These are phyloP conservation scores for Penicillium sp. DNA, from an alignment of 2,329 filamentous ascomycete genomes.

Conservation along the genomic window DNA sequence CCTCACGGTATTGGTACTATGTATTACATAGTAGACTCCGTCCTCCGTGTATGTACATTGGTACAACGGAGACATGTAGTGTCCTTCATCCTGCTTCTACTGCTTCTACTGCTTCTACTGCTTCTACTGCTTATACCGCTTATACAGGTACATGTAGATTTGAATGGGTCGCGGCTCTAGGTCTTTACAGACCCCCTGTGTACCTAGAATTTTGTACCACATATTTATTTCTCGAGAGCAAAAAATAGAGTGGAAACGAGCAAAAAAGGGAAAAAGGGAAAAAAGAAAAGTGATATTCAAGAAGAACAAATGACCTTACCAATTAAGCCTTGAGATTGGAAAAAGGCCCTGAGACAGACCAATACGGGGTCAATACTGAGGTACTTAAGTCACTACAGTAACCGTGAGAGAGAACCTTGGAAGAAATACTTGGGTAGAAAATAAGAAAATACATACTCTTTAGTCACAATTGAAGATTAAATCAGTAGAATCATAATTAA, in stretches of 20 bases:
- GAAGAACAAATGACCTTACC: background rate
- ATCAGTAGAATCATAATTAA: too few species aligned
- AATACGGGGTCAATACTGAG: background rate
- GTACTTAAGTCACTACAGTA: background rate
- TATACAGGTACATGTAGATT: too few species aligned
- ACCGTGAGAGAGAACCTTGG: too few species aligned
- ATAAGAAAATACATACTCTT: too few species aligned
- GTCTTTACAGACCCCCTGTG: background rate
- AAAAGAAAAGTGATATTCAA: background rate
- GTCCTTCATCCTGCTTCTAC: too few species aligned
- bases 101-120: too few species aligned
- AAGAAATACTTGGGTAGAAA: too few species aligned
- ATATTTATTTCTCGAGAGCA: background rate
- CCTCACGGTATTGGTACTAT: constrained; percentile 8
- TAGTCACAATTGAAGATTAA: too few species aligned
- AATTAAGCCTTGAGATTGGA: background rate
- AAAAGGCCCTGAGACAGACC: background rate
- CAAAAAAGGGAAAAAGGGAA: background rate
- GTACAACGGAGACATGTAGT: too few species aligned
- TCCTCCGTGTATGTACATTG: background rate
- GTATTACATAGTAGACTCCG: background rate
- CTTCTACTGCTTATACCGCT: too few species aligned
- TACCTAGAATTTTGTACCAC: background rate
- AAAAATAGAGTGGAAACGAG: background rate
- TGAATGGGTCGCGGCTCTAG: too few species aligned